Evolutionary conservation across 768 basidiomycete species (phyloP), one percentile per base, ranked within the genome.

Genomic region (Lactarius hengduanensis): DNA sequence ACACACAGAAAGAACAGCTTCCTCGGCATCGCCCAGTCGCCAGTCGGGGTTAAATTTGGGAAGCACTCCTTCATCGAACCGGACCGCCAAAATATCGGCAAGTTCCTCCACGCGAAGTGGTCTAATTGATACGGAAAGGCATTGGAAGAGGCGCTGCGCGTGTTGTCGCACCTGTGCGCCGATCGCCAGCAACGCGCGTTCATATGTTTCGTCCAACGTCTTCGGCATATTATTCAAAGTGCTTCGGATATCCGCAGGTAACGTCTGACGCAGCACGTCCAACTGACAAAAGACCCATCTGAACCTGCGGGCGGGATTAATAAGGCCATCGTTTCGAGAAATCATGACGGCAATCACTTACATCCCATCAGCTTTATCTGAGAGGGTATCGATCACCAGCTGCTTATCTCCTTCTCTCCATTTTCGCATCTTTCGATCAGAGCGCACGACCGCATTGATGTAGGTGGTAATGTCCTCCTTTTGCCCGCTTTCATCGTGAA

Each of bases 91-190:
- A 38, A 65, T 26, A 13, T 65, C 64, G 1, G 54, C 50, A 11
- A 65, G 64, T 16, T 65, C 59, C 4, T 56, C 38, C n/a, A 59
- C 59, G 16, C 18, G 53, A 56, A 65, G 28, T 9, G 64, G 64
- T 7, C 59, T 40, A 11, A 41, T 30, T 9, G 64, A 59, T 3
- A 34, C 50, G 1, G 54, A 7, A 2, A 65, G 50, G 20, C 64
- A 65, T 11, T 61, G 64, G 26, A 64, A 64, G 32, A 64, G 26
- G 0, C 58, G 57, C 20, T 64, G 64, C 2, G 64, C 58, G 38
- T 34, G 43, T 9, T 59, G 18, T 58, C 64, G 41, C 4, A 41
- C 54, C 11, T 11, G 28, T 5, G 32, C 32, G 1, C 22, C 53
- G 6, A 64, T 64, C 1, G 32, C 47, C 10, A 26, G 18, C 18